Conservation (phyloP, 2,329 filamentous ascomycete species). For the Seiridium unicorne region DNA sequence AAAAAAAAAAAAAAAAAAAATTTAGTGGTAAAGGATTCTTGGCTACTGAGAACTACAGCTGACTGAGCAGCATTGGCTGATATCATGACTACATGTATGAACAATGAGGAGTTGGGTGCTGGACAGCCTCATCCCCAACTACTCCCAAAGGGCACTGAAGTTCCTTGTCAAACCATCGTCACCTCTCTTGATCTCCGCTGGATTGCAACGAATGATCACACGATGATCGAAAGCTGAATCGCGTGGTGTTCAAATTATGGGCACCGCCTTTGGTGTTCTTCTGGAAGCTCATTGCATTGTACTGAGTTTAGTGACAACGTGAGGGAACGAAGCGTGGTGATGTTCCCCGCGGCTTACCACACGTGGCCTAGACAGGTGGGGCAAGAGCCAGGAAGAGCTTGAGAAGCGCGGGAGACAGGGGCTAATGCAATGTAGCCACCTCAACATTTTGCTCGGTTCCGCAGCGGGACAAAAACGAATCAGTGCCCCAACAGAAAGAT, state of each 20-base stretch:
- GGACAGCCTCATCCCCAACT: too few species aligned
- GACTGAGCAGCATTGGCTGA: too few species aligned
- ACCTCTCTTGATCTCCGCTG: not conserved
- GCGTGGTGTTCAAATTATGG: not conserved
- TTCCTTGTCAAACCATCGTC: too few species aligned
- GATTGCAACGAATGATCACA: too few species aligned
- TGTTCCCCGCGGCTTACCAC: not conserved
- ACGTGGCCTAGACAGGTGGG: not conserved
- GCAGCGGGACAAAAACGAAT: not conserved
- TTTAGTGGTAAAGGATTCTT: too few species aligned
- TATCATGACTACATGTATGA: too few species aligned
- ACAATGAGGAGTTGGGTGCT: too few species aligned
- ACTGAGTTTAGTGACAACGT: not conserved
- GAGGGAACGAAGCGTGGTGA: not conserved
- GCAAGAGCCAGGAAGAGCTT: not conserved
- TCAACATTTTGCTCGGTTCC: conserved; percentile 5
- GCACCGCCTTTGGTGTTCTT: not conserved
- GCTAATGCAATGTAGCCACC: not conserved
- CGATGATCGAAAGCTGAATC: not conserved
- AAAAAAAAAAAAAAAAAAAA: too few species aligned
- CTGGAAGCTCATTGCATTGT: not conserved
- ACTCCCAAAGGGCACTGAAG: too few species aligned
- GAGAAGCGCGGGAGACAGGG: not conserved
- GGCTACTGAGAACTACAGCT: too few species aligned
- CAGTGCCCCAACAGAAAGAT: conserved; percentile 2